Base-by-base conservation (phyloP, 352 stramenopile species). In the Phytophthora fragariaefolia region DNA sequence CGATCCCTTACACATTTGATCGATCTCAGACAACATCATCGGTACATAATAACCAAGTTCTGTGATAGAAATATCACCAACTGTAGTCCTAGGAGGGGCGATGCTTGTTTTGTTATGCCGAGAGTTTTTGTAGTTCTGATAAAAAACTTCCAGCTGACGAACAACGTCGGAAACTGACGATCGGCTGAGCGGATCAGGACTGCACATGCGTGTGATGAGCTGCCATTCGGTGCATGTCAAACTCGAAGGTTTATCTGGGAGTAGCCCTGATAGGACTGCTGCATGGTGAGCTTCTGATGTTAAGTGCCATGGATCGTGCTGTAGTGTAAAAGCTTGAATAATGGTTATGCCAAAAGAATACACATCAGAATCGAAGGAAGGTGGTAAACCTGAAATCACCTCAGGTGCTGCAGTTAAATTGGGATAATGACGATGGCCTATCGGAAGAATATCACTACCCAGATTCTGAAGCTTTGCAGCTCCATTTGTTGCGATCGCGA, bases 391-490 rank as follows among this genome's bases (percentile, higher is more conserved):
- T 27, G 12, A 48, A 23, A 66, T 18, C 8, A 53, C 17, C 22
- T 66, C 58, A 1, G 58, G 58, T 3, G 49, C 36, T 46, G 32
- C 9, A 6, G 32, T 38, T 5, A 9, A 5, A 9, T 38, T 38
- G 30, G 9, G 30, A 38, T 38, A 15, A 38, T 38, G 30, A 13
- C 8, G n/a, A 38, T 38, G 8, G 6, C 30, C 1, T 38, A 38
- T 38, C 3, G 23, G 13, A 2, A 15, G 10, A 4, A 17, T 20
- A 24, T 32, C 15, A 10, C 32, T 27, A 5, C 38, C 38, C 10
- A 72, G 56, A 32, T 68, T 59, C 36, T 40, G 18, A 13, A 73
- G 47, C 30, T 73, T 73, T 1, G 65, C 46, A 1, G 24, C 26
- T 4, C 65, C 58, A 40, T 65, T 56, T 6, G n/a, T 24, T 6